Conservation (phyloP, 2,329 filamentous ascomycete genomes). For the Dothidotthia symphoricarpi region DNA sequence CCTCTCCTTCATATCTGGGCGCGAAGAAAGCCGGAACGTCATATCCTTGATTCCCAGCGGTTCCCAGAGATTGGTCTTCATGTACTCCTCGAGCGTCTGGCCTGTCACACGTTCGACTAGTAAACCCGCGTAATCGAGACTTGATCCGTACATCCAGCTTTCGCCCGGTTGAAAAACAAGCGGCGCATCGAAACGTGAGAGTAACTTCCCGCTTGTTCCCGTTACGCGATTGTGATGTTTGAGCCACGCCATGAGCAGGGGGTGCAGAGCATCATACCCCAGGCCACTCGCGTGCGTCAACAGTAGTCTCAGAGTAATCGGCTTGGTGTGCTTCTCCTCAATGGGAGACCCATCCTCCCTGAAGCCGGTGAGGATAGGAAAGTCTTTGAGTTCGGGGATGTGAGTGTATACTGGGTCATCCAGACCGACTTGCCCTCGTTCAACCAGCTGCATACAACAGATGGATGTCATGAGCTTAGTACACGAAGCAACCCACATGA, state of each 20-base stretch:
- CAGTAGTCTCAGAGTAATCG: constrained; percentile 41
- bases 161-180: constrained; percentile 46
- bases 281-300: constrained; percentile 52
- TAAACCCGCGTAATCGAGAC: constrained; percentile 51
- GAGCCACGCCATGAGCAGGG: constrained; percentile 44
- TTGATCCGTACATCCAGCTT: constrained; percentile 52
- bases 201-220: constrained; percentile 44
- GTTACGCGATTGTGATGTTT: constrained; percentile 16
- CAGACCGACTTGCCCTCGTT: constrained; percentile 31
- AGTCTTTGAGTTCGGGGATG: constrained; percentile 34
- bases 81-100: constrained; percentile 59
- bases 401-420: constrained; percentile 34
- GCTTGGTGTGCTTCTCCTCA: constrained; percentile 1
- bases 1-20: constrained; percentile 21
- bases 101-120: constrained; percentile 46
- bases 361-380: constrained; percentile 11
- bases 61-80: constrained; percentile 52
- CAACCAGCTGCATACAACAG: constrained; percentile 36
- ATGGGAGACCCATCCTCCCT: no score
- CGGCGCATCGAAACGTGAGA: constrained; percentile 43
- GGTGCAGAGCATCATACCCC: constrained; percentile 42
- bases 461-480: constrained; percentile 43
- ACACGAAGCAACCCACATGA: constrained; percentile 43
- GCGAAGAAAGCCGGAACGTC: constrained; percentile 50
- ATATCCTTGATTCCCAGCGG: constrained; percentile 51